Base-by-base conservation (phyloP, 148 eudicot species). In the Cornus suecica region DNA sequence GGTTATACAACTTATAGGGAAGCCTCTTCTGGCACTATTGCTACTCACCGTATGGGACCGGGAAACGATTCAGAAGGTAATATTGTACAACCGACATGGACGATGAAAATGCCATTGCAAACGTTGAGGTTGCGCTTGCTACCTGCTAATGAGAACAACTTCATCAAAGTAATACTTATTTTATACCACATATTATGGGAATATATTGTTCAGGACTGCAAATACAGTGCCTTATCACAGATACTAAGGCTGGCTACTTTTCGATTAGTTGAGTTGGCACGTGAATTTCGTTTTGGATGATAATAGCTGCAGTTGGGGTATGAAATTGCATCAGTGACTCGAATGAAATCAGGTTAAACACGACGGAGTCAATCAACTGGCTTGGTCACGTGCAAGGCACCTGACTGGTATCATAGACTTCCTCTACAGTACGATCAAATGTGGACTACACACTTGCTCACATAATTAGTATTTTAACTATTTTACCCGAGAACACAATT, bases 21-120 rank as follows among this genome's bases (percentile, higher is more conserved):
- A 18, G 8, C 62, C 62, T n/a, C 24, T 58, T 22, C 9, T 22
- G 20, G 54, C 20, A 48, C 7, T 10, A 27, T 23, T 15, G 25
- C n/a, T 51, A 69, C 73, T 0, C 86, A 90, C 93, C 91, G n/a
- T 86, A 86, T 24, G 93, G 91, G 52, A 88, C 82, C 18, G 93
- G 93, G 63, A 90, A 90, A 65, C 91, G 90, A 65, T 90, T 90
- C 48, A 90, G 89, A 63, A 87, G 80, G 83, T 86, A 86, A 72
- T 87, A 90, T 48, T 90, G 87, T 15, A 90, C 86, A 29, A 84
- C 93, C 10, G 91, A 88, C 90, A 90, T 87, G 10, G 93, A 88
- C 31, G 93, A 87, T 5, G 93, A 90, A 78, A 90, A 90, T 34
- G 71, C 78, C 93, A 90, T 90, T 51, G 90, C 86, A 78, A 90